Base-by-base conservation (phyloP, 306 rosid genomes). In the Ochetophila trinervis region DNA sequence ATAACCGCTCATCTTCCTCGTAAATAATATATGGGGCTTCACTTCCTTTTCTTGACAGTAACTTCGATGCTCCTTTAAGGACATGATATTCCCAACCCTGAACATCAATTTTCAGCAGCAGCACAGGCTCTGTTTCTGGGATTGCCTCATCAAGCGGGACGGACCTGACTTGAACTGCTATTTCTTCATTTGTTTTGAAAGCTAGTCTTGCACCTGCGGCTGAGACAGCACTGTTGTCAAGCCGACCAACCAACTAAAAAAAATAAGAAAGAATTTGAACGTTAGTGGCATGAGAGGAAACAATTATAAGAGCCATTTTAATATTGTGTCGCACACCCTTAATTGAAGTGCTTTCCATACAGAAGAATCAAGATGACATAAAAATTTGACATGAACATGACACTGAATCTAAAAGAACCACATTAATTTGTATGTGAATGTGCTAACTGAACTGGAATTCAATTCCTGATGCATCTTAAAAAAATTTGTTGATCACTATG, bases 21-120 rank as follows among this genome's bases (percentile, higher is more conserved):
- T 90, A 94, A 64, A 94, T 90, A 54, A 94, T 75, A 82, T 86
- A 94, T n/a, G 99, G 99, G 32, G 99, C 96, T 77, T 88, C 86
- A 65, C 83, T 76, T 66, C 87, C 96, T 70, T 83, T 80, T 74
- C 97, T 86, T 54, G 88, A 90, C 5, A 93, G 82, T 45, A 94
- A 54, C 79, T 83, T 81, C 18, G 81, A 62, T 44, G 97, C 94
- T 75, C 99, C 99, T 84, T 82, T 90, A 30, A 94, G 99, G 40
- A 90, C 99, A 66, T 94, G 97, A 83, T 84, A 80, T 67, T 94
- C 99, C 99, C 99, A 94, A 21, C 99, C 99, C 76, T 94, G 99
- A 57, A 94, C 99, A 55, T 94, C 99, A 50, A 94, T 87, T 74
- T 94, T 94, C 27, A 94, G 85, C 69, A 90, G 68, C 65, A 94